phyloP scores from a whole-genome alignment of 768 basidiomycete species.

The Amanita jacksonii region DNA sequence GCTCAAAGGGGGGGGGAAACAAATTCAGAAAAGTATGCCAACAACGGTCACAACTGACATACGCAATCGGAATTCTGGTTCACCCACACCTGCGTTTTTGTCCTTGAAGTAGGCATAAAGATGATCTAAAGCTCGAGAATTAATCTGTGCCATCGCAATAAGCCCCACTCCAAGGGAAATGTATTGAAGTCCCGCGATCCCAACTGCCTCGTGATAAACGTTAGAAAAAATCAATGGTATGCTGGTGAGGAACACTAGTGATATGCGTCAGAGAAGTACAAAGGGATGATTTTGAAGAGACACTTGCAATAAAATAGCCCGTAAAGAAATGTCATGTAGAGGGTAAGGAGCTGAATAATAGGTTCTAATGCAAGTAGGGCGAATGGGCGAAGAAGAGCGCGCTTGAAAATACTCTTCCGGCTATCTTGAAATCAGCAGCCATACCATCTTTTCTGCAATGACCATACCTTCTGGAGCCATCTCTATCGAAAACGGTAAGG shows the following conservation, averaged over 20 bases:
- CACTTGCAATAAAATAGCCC: constrained; percentile 48
- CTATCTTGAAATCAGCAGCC: constrained; percentile 23
- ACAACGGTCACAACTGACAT: no score
- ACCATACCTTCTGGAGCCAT: constrained; percentile 31
- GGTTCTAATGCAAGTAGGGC: constrained; percentile 47
- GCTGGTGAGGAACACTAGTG: constrained; percentile 54
- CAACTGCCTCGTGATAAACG: constrained; percentile 43
- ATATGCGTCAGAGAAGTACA: not conserved
- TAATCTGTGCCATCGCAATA: constrained; percentile 38
- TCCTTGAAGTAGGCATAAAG: constrained; percentile 41
- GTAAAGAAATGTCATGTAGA: constrained; percentile 65
- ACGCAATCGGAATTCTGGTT: constrained; percentile 44
- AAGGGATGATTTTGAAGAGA: not conserved
- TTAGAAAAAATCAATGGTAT: constrained; percentile 49
- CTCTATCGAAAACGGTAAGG: constrained; percentile 37
- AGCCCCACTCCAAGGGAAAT: constrained; percentile 63
- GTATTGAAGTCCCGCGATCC: constrained; percentile 62
- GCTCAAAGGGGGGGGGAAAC: constrained; percentile 29
- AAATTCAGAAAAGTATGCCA: no score
- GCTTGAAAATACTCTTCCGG: constrained; percentile 40
- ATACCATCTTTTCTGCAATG: no score
- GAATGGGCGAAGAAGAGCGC: constrained; percentile 61
- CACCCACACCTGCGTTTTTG: constrained; percentile 37
- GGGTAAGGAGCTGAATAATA: constrained; percentile 56
- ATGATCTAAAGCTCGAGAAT: constrained; percentile 46